Evolutionary conservation across 805 yeast genomes (phyloP), one percentile per base, ranked within the genome.

Genomic region (Saccharomycopsis synnaedendra): DNA sequence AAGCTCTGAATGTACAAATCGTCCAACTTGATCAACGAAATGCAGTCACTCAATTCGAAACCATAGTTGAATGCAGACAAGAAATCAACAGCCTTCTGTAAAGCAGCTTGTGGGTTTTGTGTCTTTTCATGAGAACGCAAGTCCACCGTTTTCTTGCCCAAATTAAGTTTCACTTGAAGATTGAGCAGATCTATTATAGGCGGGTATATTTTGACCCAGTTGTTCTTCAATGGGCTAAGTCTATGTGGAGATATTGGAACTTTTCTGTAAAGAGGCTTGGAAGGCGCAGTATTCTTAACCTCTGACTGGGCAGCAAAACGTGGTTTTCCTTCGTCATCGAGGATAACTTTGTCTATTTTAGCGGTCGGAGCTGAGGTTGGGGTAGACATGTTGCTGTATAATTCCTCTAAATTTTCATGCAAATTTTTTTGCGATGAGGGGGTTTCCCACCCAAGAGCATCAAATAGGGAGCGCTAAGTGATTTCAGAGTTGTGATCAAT

Each of bases 51-150:
- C 36, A 90, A 77, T 64, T 93, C 99, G 61, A 93, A 93, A 5
- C 99, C 99, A 47, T 90, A 72, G 27, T 96, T 82, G 67, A 93
- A 93, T 0, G 98, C 97, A 61, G 86, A 85, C 49, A 93, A 78
- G 61, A 93, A 93, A 67, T 93, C 99, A 29, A 96, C 96, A 54
- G 97, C 99, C 65, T 93, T 93, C 63, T 93, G 99, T 54, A 93
- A 71, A 6, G 98, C 96, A 43, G 96, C 90, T 28, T 85, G 83
- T 58, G 94, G 98, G 4, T 82, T 82, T 6, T 97, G 89, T 55
- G 71, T 71, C 56, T 82, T 78, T 58, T 83, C 76, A 58, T 75
- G 73, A 1, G 97, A 89, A 64, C 85, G 80, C 59, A 93, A 64
- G 62, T 90, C 95, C 32, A 93, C 96, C 3, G 90, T 80, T 60